Evolutionary conservation across 78 protist genomes (phyloP).

Genomic region (Blattamonas nauphoetae): DNA sequence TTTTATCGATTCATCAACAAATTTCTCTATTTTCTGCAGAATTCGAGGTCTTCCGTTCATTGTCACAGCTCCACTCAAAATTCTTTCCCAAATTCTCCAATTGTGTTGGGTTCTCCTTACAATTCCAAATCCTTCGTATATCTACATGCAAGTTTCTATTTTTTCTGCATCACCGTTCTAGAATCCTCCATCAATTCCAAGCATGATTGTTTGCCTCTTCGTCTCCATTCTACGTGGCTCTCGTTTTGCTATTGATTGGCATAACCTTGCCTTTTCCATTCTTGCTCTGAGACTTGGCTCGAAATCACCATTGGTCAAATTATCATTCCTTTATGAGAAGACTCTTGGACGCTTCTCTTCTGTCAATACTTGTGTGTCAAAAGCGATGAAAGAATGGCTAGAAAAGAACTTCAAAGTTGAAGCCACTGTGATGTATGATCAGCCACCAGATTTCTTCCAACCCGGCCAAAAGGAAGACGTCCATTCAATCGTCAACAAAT

Average conservation of each 20-base stretch:
- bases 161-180: conserved; percentile 39
- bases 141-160: not conserved
- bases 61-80: not conserved
- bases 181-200: conserved; percentile 91
- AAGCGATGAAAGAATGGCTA: conserved; percentile 39
- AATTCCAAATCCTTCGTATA: not conserved
- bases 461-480: not conserved
- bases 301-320: not conserved
- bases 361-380: conserved; percentile 58
- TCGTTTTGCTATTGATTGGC: conserved; percentile 81
- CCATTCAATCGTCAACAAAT: too few species aligned
- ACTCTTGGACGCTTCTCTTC: conserved; percentile 16
- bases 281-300: conserved; percentile 26
- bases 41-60: not conserved
- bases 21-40: not conserved
- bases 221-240: conserved; percentile 36
- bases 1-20: not conserved
- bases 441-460: conserved; percentile 5
- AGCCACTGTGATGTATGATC: conserved; percentile 4
- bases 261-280: conserved; percentile 82
- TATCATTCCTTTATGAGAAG: not conserved
- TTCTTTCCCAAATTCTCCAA: not conserved
- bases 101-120: not conserved
- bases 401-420: not conserved
- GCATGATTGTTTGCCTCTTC: conserved; percentile 40